Base-by-base conservation (phyloP, 2,329 filamentous ascomycete genomes). In the Fusarium multiceps region DNA sequence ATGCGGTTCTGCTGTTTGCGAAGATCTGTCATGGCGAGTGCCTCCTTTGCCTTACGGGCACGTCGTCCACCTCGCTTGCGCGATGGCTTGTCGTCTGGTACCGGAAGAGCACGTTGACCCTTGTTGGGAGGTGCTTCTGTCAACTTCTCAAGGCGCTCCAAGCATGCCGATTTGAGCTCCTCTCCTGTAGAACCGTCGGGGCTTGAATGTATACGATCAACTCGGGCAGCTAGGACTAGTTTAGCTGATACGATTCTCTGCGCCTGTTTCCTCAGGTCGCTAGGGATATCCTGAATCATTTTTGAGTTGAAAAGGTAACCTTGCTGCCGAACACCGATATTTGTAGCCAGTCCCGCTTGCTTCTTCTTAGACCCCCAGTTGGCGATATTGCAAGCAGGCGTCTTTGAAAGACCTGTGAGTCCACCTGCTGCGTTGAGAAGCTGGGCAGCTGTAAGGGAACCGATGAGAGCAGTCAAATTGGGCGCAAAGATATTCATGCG, bases 401-500 rank as follows among this genome's bases (percentile, higher is more conserved):
- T 96, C 79, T 97, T 97, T 42, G 93, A 94, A 13, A 99, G 86
- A 37, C 93, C 93, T 2, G 91, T 92, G 32, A 99, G 84, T 11
- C 96, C 96, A 67, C 96, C 96, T 0, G 94, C 92, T 63, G 93
- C 93, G 80, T 98, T 98, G 75, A 99, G 91, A n/a, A 99, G 88
- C 81, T 98, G 95, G 6, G 96, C 96, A 10, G 96, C 95, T 4
- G 95, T 98, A 20, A 97, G 86, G 1, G 95, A 96, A 20, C 96
- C 96, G 61, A 99, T 92, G 20, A 99, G 87, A 2, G 90, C 90
- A 1, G 96, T 97, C 56, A 98, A 82, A 75, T 99, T 99, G 0
- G 96, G 96, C 7, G 96, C 96, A 77, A 98, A 98, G 34, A 97
- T 86, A 72, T 92, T 96, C 93, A 99, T 98, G 66, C 96, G 92